These are phyloP conservation scores for Tripterygium wilfordii DNA, from an alignment of 177 flowering plant genomes.

Conservation along the genomic window DNA sequence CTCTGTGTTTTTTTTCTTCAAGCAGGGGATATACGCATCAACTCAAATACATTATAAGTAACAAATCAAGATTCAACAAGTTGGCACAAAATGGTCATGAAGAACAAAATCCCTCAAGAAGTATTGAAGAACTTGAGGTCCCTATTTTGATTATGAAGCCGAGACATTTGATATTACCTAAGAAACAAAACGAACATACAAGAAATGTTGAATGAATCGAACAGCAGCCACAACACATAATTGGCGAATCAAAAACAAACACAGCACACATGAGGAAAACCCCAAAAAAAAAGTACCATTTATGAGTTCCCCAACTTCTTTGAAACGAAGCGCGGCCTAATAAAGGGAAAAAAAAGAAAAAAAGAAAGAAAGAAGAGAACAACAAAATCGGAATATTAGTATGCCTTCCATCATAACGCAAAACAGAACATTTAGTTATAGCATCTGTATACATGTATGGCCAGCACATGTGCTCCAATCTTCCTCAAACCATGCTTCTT, in stretches of 20 bases:
- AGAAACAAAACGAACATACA: not conserved
- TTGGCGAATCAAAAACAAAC: not conserved
- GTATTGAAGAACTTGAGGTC: no score
- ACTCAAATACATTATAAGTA: no score
- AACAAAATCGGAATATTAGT: constrained; percentile 2
- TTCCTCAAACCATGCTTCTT: constrained; percentile 56
- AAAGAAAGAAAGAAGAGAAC: not conserved
- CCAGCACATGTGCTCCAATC: constrained; percentile 91
- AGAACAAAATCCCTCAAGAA: no score
- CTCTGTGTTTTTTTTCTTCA: no score
- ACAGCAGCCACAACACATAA: not conserved
- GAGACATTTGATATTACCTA: no score
- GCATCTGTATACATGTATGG: constrained; percentile 51
- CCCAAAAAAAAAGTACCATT: constrained; percentile 34
- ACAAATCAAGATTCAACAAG: no score
- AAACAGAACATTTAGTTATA: not conserved
- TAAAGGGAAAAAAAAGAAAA: constrained; percentile 4
- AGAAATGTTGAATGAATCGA: not conserved
- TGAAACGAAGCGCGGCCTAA: constrained; percentile 89
- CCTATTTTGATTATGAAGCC: no score
- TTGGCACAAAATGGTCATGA: no score
- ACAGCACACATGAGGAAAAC: not conserved
- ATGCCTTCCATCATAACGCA: not conserved
- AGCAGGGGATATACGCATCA: no score
- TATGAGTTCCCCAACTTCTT: constrained; percentile 44